Conservation (phyloP, 2,329 filamentous ascomycete genomes). For the Curvularia lunata region DNA sequence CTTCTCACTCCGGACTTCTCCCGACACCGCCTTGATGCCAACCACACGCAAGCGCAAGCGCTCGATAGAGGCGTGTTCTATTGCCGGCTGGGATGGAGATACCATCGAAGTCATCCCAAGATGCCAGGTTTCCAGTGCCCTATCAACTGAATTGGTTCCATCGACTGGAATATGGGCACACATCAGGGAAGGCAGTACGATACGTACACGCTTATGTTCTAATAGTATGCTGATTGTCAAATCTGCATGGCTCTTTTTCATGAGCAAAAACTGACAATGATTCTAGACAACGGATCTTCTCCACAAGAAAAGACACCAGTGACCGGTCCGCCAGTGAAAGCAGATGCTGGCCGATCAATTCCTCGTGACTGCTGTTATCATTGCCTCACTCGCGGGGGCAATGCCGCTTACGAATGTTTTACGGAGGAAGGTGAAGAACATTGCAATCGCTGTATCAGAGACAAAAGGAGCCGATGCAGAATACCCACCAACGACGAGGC, state of each 20-base stretch:
- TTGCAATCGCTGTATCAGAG: constrained; percentile 16
- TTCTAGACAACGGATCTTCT: not conserved
- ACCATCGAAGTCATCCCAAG: constrained; percentile 3
- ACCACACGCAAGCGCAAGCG: constrained; percentile 14
- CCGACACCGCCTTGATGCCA: not conserved
- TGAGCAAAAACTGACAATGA: not conserved
- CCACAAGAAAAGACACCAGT: not conserved
- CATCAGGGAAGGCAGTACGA: constrained; percentile 1
- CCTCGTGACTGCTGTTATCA: constrained; percentile 18
- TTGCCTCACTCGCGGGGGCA: constrained; percentile 25
- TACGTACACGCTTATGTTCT: not conserved
- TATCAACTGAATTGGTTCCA: not conserved
- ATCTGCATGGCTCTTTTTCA: not conserved
- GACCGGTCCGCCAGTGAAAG: not conserved
- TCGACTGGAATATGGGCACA: constrained; percentile 2
- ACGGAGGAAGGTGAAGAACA: constrained; percentile 14
- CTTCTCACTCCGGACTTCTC: not conserved
- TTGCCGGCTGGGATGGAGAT: constrained; percentile 1
- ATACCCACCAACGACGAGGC: constrained; percentile 15
- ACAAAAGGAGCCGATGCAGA: constrained; percentile 15
- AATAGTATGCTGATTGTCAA: constrained; percentile 5
- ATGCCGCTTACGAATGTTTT: constrained; percentile 22
- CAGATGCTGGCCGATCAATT: not conserved
- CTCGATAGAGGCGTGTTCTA: not conserved
- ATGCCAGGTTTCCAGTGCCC: not conserved